Conservation (phyloP, 805 yeast genomes). For the Starmerella apicola region DNA sequence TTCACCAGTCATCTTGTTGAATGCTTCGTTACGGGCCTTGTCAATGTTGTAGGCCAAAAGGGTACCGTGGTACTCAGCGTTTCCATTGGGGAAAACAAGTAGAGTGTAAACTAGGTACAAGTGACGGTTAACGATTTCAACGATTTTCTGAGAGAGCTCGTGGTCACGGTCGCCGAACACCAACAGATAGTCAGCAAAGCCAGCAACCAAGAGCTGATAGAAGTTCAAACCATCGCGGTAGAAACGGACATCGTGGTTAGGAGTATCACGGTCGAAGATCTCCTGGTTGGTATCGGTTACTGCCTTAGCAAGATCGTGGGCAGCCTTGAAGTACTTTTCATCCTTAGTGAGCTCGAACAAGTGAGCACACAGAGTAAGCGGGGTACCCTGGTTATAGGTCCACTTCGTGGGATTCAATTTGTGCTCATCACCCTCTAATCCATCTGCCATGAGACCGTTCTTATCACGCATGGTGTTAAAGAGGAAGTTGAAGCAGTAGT, state of each 20-base stretch:
- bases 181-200: slow-evolving; percentile 51
- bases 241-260: slow-evolving; percentile 38
- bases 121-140: slow-evolving; percentile 40
- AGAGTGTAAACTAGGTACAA: slow-evolving; percentile 45
- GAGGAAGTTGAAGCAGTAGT: slow-evolving; percentile 47
- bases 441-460: slow-evolving; percentile 50
- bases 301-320: slow-evolving; percentile 37
- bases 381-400: slow-evolving; percentile 58
- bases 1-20: slow-evolving; percentile 44
- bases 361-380: slow-evolving; percentile 42
- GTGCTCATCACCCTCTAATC: slow-evolving; percentile 35
- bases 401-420: slow-evolving; percentile 42
- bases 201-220: slow-evolving; percentile 52
- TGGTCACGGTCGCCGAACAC: slow-evolving; percentile 34
- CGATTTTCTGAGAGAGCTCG: slow-evolving; percentile 24
- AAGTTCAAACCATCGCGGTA: slow-evolving; percentile 56
- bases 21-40: slow-evolving; percentile 38
- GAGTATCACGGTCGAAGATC: slow-evolving; percentile 52
- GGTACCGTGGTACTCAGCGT: slow-evolving; percentile 41
- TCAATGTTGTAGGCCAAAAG: slow-evolving; percentile 48
- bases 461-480: slow-evolving; percentile 39
- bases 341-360: slow-evolving; percentile 42
- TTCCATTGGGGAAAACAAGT: slow-evolving; percentile 45
- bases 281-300: slow-evolving; percentile 44
- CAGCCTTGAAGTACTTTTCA: slow-evolving; percentile 35